Evolutionary conservation across 2,329 filamentous ascomycete genomes (phyloP), one percentile per base, ranked within the genome.

Genomic region (Stagonosporopsis rhizophila): DNA sequence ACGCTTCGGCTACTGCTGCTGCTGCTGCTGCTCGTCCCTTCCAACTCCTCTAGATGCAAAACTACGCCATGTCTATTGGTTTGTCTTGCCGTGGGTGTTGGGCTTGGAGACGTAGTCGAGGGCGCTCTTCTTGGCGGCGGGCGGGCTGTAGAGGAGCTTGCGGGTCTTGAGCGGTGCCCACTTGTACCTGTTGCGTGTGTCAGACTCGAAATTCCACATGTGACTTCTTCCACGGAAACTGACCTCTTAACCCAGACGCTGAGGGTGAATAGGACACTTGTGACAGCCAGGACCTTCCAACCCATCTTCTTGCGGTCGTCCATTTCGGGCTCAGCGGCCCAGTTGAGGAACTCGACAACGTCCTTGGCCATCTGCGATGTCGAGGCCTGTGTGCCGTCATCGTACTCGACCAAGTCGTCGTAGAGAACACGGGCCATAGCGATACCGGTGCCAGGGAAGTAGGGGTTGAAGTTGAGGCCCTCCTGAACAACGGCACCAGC

Each of bases 321-420:
- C 92, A 97, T 96, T 85, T 99, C 95, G 44, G 95, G 95, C 84
- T 99, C 95, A 56, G 95, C 93, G 51, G 95, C 86, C 95, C 95
- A 99, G 89, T 99, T 98, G 76, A 99, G 86, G 84, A 99, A 99
- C 82, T 99, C 95, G 59, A 90, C 88, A 59, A 99, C 95, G 72
- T 99, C 95, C 89, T 99, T 99, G 79, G 95, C 95, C 95, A 99
- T 99, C 83, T 99, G 95, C 62, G 94, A 97, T 66, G 92, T 92
- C 60, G 94, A 91, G 45, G 95, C 95, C 48, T 92, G 91, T 38
- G 95, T 99, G 62, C 86, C 92, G 69, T 99, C 95, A 78, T 99
- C 95, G 82, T 98, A 99, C 79, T 99, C 95, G 63, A 99, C 95
- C 56, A 99, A 83, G 64, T 92, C 95, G 69, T 99, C 95, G 82